A percentile compares a stretch with the other conserved stretches of the same genome.
Conservation (phyloP, 768 basidiomycete genomes). For the Tulasnella sp. region DNA sequence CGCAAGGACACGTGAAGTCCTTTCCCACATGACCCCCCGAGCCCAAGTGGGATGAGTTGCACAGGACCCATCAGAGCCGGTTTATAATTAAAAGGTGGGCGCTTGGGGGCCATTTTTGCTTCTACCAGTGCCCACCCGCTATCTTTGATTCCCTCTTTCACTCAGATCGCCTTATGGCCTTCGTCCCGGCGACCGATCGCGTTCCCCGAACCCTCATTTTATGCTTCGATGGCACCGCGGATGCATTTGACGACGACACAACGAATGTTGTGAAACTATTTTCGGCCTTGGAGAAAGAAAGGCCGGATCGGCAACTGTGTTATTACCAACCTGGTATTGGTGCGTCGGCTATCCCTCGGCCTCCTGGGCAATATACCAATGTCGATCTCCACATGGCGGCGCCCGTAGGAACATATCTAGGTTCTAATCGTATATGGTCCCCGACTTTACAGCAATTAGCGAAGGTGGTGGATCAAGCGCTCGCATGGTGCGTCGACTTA, state of each 20-base stretch:
- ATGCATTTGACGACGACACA: constrained; percentile 31
- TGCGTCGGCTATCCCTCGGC: background rate
- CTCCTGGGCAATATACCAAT: too few species aligned
- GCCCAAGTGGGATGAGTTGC: too few species aligned
- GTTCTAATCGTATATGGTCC: constrained; percentile 47
- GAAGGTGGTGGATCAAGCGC: constrained; percentile 54
- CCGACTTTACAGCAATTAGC: constrained; percentile 46
- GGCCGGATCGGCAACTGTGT: constrained; percentile 44
- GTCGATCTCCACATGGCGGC: constrained; percentile 31
- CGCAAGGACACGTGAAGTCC: too few species aligned
- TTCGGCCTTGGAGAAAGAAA: constrained; percentile 54
- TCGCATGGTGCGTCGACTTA: constrained; percentile 52
- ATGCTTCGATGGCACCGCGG: constrained; percentile 22
- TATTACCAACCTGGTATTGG: constrained; percentile 57
- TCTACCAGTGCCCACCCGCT: background rate
- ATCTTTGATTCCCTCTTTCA: background rate
- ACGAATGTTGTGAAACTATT: constrained; percentile 67
- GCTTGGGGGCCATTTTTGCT: background rate
- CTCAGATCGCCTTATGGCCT: background rate
- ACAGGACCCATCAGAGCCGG: too few species aligned
- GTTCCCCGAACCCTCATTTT: constrained; percentile 30
- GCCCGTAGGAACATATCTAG: constrained; percentile 25
- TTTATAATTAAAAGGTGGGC: background rate
- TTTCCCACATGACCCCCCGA: too few species aligned
- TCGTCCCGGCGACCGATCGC: background rate